phyloP scores from a whole-genome alignment of 1,284 basidiomycete species.

The Trichosporon sp. region DNA sequence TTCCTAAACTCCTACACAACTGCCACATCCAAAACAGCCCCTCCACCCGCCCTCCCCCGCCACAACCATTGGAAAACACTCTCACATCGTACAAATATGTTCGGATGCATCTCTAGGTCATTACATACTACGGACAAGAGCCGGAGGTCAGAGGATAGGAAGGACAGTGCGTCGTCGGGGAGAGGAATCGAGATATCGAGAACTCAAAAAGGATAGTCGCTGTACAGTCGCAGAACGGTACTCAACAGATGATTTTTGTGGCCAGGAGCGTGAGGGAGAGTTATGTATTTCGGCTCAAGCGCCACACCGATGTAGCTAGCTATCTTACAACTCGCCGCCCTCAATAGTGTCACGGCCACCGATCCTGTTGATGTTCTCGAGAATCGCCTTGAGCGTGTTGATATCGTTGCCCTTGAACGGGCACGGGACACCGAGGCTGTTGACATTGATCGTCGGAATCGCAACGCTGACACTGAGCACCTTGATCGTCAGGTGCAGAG shows the following conservation, averaged over 20 bases:
- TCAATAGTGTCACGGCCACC: not conserved
- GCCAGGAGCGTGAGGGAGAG: not conserved
- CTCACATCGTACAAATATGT: constrained; percentile 1
- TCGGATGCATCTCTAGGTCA: constrained; percentile 4
- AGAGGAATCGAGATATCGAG: not conserved
- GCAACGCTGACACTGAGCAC: not conserved
- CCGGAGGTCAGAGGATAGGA: not conserved
- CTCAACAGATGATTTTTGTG: not conserved
- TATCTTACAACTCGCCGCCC: not conserved
- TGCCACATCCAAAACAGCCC: not conserved
- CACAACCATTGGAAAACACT: not conserved
- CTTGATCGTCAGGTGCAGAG: not conserved
- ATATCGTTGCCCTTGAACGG: not conserved
- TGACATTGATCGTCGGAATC: not conserved
- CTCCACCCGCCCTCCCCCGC: not conserved
- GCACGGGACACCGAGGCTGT: not conserved
- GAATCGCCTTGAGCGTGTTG: not conserved
- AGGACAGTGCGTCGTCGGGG: not conserved
- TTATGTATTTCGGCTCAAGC: not conserved
- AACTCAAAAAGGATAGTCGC: too few species aligned
- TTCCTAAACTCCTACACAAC: not conserved
- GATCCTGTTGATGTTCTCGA: not conserved
- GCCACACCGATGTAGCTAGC: not conserved
- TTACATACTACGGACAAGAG: not conserved
- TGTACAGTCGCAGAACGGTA: too few species aligned